A percentile compares a stretch with the other conserved stretches of the same genome.
phyloP scores from a whole-genome alignment of 257 asterid species.

The Cynanchum wilfordii region DNA sequence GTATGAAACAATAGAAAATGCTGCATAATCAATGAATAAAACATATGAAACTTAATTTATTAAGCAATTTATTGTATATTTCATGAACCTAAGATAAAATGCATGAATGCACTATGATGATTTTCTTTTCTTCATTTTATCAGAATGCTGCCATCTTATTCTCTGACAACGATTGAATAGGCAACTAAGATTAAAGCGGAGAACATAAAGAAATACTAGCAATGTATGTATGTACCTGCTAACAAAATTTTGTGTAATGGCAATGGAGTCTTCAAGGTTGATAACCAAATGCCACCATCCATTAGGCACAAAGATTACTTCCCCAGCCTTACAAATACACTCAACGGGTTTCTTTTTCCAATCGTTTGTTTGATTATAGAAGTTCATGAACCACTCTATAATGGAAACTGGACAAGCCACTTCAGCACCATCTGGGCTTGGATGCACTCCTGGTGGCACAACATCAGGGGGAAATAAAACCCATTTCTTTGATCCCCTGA shows the following conservation, averaged over 20 bases:
- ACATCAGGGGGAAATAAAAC: constrained; percentile 87
- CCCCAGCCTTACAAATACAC: constrained; percentile 93
- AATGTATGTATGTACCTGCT: constrained; percentile 54
- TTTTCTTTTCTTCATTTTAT: background rate
- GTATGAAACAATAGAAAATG: background rate
- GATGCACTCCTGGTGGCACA: constrained; percentile 97
- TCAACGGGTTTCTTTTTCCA: constrained; percentile 76
- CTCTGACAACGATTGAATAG: background rate
- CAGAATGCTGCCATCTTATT: background rate
- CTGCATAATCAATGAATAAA: background rate
- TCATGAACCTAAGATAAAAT: background rate
- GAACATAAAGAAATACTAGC: constrained; percentile 12
- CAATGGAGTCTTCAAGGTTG: constrained; percentile 88
- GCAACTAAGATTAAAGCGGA: background rate
- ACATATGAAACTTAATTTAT: background rate
- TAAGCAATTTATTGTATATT: background rate
- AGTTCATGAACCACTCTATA: constrained; percentile 97
- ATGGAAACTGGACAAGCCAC: constrained; percentile 98
- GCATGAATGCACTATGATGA: background rate
- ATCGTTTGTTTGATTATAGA: constrained; percentile 55
- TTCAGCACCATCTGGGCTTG: constrained; percentile 95
- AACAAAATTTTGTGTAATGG: constrained; percentile 91
- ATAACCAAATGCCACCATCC: constrained; percentile 99
- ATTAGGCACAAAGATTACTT: constrained; percentile 86
- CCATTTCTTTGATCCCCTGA: constrained; percentile 96